A percentile compares a stretch with the other conserved stretches of the same genome.
phyloP scores from a whole-genome alignment of 2,329 filamentous ascomycete genomes.

The Furcasterigmium sp. region DNA sequence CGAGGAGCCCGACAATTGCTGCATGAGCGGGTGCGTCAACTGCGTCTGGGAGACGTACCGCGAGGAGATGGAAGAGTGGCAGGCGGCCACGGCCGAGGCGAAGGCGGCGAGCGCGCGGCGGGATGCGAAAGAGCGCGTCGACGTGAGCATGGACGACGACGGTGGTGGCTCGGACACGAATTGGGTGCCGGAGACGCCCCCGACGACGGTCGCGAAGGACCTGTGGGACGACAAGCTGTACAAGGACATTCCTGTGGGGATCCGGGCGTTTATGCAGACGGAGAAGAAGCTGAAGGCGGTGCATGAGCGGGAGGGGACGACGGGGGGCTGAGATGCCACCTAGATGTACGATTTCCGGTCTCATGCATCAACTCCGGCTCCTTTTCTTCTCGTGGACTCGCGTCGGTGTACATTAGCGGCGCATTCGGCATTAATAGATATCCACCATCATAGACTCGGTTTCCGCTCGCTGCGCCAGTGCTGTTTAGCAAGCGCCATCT shows the following conservation, averaged over 20 bases:
- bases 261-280: constrained; percentile 94
- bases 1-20: constrained; percentile 93
- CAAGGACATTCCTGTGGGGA: constrained; percentile 79
- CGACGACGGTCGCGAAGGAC: constrained; percentile 38
- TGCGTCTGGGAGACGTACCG: constrained; percentile 93
- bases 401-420: neutral
- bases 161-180: constrained; percentile 69
- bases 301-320: constrained; percentile 53
- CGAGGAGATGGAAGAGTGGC: constrained; percentile 91
- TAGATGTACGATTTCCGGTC: no score
- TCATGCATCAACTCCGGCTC: no score
- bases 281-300: constrained; percentile 85
- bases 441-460: neutral
- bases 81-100: constrained; percentile 58
- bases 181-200: constrained; percentile 45
- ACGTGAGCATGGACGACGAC: constrained; percentile 70
- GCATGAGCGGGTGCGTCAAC: constrained; percentile 97
- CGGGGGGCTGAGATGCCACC: no score
- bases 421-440: neutral
- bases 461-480: no score
- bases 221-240: constrained; percentile 66
- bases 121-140: constrained; percentile 21
- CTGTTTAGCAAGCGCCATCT: no score
- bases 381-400: neutral
- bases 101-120: constrained; percentile 36